A percentile compares a stretch with the other conserved stretches of the same genome.
These are phyloP conservation scores for Podospora australis DNA, from an alignment of 495 filamentous ascomycete species.

Conservation along the genomic window DNA sequence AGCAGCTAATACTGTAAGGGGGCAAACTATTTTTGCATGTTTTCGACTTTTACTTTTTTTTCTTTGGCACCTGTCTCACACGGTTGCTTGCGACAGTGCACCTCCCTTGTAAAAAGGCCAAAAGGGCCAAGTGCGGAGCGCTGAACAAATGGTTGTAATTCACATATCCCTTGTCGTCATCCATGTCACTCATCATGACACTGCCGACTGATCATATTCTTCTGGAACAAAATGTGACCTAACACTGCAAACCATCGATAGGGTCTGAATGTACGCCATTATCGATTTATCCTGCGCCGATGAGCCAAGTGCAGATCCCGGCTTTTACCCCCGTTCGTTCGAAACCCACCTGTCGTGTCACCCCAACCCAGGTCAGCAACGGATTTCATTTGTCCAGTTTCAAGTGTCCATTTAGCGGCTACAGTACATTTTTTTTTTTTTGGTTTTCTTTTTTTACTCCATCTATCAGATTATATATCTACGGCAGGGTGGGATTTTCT, in stretches of 20 bases:
- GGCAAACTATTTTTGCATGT: conserved; percentile 1
- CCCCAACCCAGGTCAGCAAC: too few species aligned
- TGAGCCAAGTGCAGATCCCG: too few species aligned
- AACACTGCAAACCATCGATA: conserved; percentile 9
- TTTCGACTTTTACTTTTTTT: background rate
- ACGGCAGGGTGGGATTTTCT: too few species aligned
- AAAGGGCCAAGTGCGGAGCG: background rate
- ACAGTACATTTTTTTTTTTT: too few species aligned
- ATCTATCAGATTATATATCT: too few species aligned
- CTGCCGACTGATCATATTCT: background rate
- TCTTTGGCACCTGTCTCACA: background rate
- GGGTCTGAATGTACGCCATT: conserved; percentile 14
- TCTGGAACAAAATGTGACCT: conserved; percentile 4
- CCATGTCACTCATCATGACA: conserved; percentile 6
- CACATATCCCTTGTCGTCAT: background rate
- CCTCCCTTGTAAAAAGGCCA: conserved; percentile 1
- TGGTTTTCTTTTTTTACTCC: too few species aligned
- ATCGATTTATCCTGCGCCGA: too few species aligned
- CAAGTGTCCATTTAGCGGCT: too few species aligned
- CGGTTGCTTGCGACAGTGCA: background rate
- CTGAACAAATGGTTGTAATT: conserved; percentile 5
- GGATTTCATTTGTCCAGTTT: too few species aligned
- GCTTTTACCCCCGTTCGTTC: too few species aligned
- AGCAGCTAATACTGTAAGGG: conserved; percentile 84
- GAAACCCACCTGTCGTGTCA: too few species aligned